phyloP scores from a whole-genome alignment of 768 basidiomycete genomes.

The Lactifluus piperatus region DNA sequence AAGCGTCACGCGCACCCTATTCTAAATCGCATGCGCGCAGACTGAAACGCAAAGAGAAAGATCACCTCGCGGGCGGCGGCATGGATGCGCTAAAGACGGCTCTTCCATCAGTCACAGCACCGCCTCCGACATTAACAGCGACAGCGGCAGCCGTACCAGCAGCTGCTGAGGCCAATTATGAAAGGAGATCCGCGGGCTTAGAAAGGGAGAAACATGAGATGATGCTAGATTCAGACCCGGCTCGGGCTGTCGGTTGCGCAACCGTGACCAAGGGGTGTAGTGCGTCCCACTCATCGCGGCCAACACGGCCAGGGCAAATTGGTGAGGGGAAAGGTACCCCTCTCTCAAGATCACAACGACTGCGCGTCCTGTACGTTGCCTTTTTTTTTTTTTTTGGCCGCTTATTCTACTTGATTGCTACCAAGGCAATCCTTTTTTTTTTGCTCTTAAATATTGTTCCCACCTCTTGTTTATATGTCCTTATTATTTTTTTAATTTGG shows the following conservation, averaged over 20 bases:
- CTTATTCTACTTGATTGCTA: background rate
- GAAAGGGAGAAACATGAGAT: background rate
- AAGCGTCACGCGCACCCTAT: conserved; percentile 42
- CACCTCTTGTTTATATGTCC: no score
- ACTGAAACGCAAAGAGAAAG: conserved; percentile 56
- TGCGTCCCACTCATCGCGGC: background rate
- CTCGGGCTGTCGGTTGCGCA: background rate
- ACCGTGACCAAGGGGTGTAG: no score
- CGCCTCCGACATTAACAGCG: background rate
- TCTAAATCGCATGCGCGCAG: conserved; percentile 69
- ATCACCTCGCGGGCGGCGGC: conserved; percentile 30
- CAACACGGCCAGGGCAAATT: conserved; percentile 43
- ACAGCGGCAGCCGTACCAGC: background rate
- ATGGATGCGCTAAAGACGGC: conserved; percentile 35
- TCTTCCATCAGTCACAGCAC: conserved; percentile 38
- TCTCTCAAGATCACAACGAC: conserved; percentile 56
- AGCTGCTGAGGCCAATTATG: background rate
- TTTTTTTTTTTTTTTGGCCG: background rate
- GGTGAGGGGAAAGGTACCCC: conserved; percentile 55
- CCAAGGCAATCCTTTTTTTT: conserved; percentile 3
- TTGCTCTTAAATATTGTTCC: no score
- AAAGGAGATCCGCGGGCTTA: conserved; percentile 9
- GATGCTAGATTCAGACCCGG: background rate
- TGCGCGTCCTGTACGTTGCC: conserved; percentile 52
- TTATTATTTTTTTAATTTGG: background rate